Percentiles rank a stretch among this genome's conserved stretches.
Conservation (phyloP, 2,329 filamentous ascomycete species). For the Teratosphaeria destructans region DNA sequence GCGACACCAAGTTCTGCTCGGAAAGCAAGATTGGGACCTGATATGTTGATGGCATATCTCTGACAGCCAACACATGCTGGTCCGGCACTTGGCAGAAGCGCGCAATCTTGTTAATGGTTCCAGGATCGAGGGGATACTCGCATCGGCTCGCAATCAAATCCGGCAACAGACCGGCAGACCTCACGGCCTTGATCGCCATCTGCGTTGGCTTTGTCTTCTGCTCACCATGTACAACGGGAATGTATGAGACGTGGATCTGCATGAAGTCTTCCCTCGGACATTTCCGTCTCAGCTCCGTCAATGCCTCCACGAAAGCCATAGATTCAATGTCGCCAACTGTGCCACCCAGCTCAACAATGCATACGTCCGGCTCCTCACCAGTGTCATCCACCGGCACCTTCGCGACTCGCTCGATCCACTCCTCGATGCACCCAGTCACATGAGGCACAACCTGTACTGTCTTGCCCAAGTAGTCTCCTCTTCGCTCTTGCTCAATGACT, state of each 20-base stretch:
- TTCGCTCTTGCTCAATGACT: conserved; percentile 66
- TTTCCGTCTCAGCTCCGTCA: conserved; percentile 65
- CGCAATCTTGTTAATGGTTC: conserved; percentile 78
- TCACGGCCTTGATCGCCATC: conserved; percentile 71
- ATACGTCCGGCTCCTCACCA: conserved; percentile 74
- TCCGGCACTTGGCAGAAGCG: conserved; percentile 77
- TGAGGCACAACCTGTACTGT: conserved; percentile 89
- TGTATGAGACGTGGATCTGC: conserved; percentile 80
- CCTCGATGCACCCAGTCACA: conserved; percentile 81
- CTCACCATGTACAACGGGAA: conserved; percentile 66
- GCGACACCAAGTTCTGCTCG: conserved; percentile 62
- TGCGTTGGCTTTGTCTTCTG: conserved; percentile 98
- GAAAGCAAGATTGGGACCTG: conserved; percentile 89
- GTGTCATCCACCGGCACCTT: conserved; percentile 79
- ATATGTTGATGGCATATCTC: conserved; percentile 82
- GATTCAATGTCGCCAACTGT: conserved; percentile 77
- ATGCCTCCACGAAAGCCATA: conserved; percentile 76
- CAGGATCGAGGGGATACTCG: conserved; percentile 60
- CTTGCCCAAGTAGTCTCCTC: conserved; percentile 75
- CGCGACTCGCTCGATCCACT: conserved; percentile 83
- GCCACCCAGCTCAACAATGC: conserved; percentile 66
- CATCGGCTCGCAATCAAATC: conserved; percentile 84
- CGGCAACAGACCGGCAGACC: conserved; percentile 60
- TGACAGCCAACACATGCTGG: conserved; percentile 76
- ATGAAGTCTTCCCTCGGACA: conserved; percentile 71